Percentiles rank a stretch among this genome's conserved stretches.
Conservation (phyloP, 2,329 filamentous ascomycete genomes). For the Fusarium sp. region DNA sequence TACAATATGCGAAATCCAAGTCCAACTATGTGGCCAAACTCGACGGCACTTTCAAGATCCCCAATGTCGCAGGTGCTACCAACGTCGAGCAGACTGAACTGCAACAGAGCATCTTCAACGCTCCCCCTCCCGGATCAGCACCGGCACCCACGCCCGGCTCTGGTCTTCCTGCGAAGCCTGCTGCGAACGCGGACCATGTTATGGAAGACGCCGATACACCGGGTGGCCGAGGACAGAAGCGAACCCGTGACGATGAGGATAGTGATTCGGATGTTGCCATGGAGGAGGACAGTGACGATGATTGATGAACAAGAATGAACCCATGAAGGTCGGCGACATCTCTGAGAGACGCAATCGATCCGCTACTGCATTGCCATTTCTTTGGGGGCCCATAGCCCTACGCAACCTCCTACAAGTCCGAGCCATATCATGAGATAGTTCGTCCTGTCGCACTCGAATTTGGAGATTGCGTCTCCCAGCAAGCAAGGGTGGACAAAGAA, state of each 20-base stretch:
- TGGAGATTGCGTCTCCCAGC: slow-evolving; percentile 82
- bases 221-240: slow-evolving; percentile 74
- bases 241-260: slow-evolving; percentile 73
- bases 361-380: slow-evolving; percentile 66
- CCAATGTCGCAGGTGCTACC: slow-evolving; percentile 64
- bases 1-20: slow-evolving; percentile 90
- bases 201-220: slow-evolving; percentile 65
- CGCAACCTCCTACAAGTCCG: slow-evolving; percentile 83
- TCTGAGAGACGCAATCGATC: slow-evolving; percentile 25
- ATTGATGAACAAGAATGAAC: slow-evolving; percentile 64
- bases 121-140: slow-evolving; percentile 65
- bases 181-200: slow-evolving; percentile 58
- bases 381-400: slow-evolving; percentile 81
- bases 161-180: slow-evolving; percentile 62
- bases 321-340: slow-evolving; percentile 34
- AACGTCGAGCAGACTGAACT: slow-evolving; percentile 76
- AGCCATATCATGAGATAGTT: slow-evolving; percentile 90
- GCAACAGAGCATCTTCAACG: slow-evolving; percentile 84
- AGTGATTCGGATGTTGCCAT: slow-evolving; percentile 76
- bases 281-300: slow-evolving; percentile 80
- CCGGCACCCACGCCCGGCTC: slow-evolving; percentile 55
- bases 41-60: slow-evolving; percentile 86
- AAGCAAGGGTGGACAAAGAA: slow-evolving; percentile 96
- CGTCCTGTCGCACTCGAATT: slow-evolving; percentile 69
- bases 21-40: slow-evolving; percentile 91